phyloP scores from a whole-genome alignment of 352 stramenopile species.

The Phytophthora parvispora region DNA sequence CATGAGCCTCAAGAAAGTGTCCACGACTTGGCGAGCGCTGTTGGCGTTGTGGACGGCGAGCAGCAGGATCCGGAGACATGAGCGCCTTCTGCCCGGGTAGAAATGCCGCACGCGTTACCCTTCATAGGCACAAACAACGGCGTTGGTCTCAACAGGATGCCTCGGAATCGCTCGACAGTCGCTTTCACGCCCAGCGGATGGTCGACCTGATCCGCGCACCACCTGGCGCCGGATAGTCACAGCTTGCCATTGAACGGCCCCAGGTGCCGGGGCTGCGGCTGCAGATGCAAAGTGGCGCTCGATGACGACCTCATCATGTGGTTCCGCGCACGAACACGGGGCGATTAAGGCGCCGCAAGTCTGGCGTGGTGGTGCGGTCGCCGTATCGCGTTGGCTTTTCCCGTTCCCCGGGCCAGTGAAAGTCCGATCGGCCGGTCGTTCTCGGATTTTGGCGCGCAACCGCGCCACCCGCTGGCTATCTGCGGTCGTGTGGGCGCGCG shows the following conservation, averaged over 20 bases:
- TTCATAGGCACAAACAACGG: constrained; percentile 21
- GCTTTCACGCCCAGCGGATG: constrained; percentile 5
- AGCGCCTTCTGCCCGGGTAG: constrained; percentile 21
- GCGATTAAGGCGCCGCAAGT: background rate
- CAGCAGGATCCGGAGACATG: constrained; percentile 12
- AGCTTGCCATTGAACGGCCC: no score
- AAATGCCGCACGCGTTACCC: constrained; percentile 17
- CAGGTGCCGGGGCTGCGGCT: background rate
- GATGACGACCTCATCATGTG: background rate
- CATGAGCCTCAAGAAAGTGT: background rate
- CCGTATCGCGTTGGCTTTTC: constrained; percentile 1
- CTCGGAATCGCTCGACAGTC: background rate
- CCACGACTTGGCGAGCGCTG: constrained; percentile 10
- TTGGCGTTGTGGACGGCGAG: constrained; percentile 10
- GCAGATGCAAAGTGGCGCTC: background rate
- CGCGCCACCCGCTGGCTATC: constrained; percentile 24
- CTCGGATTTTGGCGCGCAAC: constrained; percentile 17
- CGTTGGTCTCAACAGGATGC: constrained; percentile 31
- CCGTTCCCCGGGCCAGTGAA: constrained; percentile 8
- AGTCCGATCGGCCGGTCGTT: constrained; percentile 11
- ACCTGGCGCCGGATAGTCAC: constrained; percentile 6
- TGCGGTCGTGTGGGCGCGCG: background rate
- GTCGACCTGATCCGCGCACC: constrained; percentile 21
- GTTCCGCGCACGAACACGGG: background rate
- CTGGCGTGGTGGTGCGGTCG: background rate